phyloP scores from a whole-genome alignment of 139 green algal species.

The Picochlorum sp. region DNA sequence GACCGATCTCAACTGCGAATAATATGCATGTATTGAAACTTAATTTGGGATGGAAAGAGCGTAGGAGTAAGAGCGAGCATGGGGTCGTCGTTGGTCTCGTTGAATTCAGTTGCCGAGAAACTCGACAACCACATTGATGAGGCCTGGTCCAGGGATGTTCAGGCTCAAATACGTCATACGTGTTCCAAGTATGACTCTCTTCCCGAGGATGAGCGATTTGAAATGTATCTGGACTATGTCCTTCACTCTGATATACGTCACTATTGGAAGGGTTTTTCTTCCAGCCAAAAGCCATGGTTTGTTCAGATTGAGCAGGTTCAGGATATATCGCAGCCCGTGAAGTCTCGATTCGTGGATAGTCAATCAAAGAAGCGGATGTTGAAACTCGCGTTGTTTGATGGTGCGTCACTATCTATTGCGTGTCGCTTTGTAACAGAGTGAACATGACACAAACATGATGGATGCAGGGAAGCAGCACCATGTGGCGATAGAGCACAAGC shows the following conservation, averaged over 20 bases:
- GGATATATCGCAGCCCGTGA: slow-evolving; percentile 48
- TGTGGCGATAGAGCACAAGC: not conserved
- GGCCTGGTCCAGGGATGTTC: not conserved
- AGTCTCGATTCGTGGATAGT: slow-evolving; percentile 43
- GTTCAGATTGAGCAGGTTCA: slow-evolving; percentile 65
- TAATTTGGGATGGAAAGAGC: too few relatives aligned
- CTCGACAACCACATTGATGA: not conserved
- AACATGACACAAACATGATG: not conserved
- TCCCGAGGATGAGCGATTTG: not conserved
- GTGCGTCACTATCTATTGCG: not conserved
- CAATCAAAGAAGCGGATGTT: not conserved
- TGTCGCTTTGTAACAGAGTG: too few relatives aligned
- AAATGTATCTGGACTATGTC: not conserved
- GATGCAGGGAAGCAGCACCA: not conserved
- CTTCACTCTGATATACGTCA: not conserved
- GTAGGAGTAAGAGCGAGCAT: too few relatives aligned
- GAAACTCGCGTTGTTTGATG: not conserved
- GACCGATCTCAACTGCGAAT: too few relatives aligned
- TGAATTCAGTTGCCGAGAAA: not conserved
- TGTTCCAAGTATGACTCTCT: not conserved
- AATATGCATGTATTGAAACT: too few relatives aligned
- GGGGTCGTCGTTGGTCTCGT: too few relatives aligned
- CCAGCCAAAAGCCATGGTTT: slow-evolving; percentile 39
- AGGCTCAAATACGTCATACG: not conserved
- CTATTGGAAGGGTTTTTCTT: not conserved